A percentile compares a stretch with the other conserved stretches of the same genome.
Evolutionary conservation across 768 basidiomycete genomes (phyloP).

Genomic region (Podaxis sp.): DNA sequence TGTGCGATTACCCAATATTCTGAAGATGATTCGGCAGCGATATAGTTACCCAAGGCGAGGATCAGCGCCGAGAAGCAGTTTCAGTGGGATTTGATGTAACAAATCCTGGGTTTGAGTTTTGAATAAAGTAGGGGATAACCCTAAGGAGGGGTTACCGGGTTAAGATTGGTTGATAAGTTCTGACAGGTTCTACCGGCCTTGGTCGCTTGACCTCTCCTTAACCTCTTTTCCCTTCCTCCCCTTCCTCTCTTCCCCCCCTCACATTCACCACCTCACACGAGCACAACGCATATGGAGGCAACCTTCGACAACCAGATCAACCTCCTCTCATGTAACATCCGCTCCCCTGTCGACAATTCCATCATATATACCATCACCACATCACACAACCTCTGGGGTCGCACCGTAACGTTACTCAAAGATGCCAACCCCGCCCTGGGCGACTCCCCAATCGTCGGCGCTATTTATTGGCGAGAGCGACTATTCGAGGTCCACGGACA

Average conservation of each 20-base stretch:
- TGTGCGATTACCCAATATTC: no score
- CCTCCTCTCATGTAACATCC: slow-evolving; percentile 44
- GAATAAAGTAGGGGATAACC: no score
- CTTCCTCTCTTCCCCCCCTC: not conserved
- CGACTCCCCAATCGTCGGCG: slow-evolving; percentile 38
- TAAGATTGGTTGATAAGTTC: not conserved
- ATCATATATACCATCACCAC: slow-evolving; percentile 45
- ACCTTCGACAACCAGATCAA: slow-evolving; percentile 51
- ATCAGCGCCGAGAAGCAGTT: no score
- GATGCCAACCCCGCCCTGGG: slow-evolving; percentile 45
- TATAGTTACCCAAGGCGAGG: no score
- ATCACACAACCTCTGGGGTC: slow-evolving; percentile 40
- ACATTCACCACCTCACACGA: not conserved
- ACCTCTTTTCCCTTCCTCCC: not conserved
- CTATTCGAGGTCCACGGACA: slow-evolving; percentile 44
- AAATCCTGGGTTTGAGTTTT: no score
- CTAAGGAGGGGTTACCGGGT: not conserved
- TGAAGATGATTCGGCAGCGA: no score
- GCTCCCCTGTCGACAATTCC: slow-evolving; percentile 42
- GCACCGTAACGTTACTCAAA: slow-evolving; percentile 43
- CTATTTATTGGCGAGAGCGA: slow-evolving; percentile 52
- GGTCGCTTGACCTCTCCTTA: not conserved
- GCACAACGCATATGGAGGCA: slow-evolving; percentile 41
- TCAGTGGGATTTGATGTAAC: no score
- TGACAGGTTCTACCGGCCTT: not conserved